Conservation (phyloP, 495 filamentous ascomycete species). For the Podospora australis region DNA sequence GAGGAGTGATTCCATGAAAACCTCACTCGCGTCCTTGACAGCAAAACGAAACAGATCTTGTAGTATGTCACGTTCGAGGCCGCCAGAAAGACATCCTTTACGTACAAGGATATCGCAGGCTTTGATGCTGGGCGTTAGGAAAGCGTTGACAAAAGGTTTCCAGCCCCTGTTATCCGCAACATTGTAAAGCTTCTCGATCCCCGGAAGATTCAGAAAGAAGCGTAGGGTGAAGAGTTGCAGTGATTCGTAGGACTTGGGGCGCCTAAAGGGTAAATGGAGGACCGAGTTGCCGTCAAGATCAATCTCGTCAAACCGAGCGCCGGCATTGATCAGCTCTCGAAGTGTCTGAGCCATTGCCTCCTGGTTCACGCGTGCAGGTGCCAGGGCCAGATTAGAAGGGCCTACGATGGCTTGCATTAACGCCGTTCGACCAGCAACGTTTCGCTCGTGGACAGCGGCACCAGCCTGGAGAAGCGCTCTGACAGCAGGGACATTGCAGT, state of each 20-base stretch:
- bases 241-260: not conserved
- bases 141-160: conserved; percentile 13
- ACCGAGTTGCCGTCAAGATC: conserved; percentile 19
- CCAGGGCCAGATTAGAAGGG: conserved; percentile 12
- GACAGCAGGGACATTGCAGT: conserved; percentile 16
- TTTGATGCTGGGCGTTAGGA: conserved; percentile 8
- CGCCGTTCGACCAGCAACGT: conserved; percentile 13
- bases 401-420: conserved; percentile 14
- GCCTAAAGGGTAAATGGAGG: conserved; percentile 20
- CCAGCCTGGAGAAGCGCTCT: conserved; percentile 16
- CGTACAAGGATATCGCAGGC: conserved; percentile 23
- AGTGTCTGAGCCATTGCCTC: conserved; percentile 11
- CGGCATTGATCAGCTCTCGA: conserved; percentile 11
- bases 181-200: conserved; percentile 4
- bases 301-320: conserved; percentile 14
- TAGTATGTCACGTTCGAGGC: conserved; percentile 5
- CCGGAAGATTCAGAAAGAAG: conserved; percentile 16
- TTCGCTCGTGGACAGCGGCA: conserved; percentile 13
- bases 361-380: not conserved
- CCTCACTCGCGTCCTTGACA: not conserved
- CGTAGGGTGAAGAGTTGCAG: conserved; percentile 13
- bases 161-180: conserved; percentile 7
- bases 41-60: conserved; percentile 1
- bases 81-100: conserved; percentile 10
- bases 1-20: conserved; percentile 5